Conservation (phyloP, 2,329 filamentous ascomycete species). For the Apiospora hydei region DNA sequence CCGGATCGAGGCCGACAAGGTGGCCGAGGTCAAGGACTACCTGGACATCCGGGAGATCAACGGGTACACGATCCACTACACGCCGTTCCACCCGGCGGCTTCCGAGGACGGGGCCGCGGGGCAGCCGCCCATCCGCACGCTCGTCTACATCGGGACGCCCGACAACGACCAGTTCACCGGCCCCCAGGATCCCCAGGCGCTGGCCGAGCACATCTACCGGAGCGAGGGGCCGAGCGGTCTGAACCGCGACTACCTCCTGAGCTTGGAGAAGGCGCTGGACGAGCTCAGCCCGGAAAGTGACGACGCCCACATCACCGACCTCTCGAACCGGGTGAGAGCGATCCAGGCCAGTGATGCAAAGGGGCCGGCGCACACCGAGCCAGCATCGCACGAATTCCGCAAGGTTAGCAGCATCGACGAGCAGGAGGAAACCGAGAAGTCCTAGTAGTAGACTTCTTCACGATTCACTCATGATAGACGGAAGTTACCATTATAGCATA, state of each 20-base stretch:
- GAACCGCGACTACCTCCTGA: conserved; percentile 88
- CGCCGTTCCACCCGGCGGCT: conserved; percentile 73
- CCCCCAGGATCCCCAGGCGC: conserved; percentile 76
- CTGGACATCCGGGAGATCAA: conserved; percentile 98
- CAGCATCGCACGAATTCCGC: conserved; percentile 47
- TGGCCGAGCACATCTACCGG: conserved; percentile 81
- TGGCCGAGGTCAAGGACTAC: conserved; percentile 84
- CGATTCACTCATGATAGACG: background rate
- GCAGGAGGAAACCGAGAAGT: conserved; percentile 60
- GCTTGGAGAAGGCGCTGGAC: conserved; percentile 77
- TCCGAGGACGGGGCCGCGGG: conserved; percentile 29
- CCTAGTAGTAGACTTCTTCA: conserved; percentile 24
- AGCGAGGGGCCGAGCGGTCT: conserved; percentile 85
- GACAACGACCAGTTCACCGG: conserved; percentile 92
- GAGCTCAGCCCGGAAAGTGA: conserved; percentile 77
- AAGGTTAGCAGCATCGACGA: conserved; percentile 60
- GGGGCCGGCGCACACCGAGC: conserved; percentile 19
- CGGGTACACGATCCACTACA: conserved; percentile 93
- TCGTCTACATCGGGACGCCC: conserved; percentile 95
- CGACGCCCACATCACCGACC: conserved; percentile 84
- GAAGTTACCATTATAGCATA: background rate
- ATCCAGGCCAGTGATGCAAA: conserved; percentile 52
- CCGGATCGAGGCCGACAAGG: conserved; percentile 75
- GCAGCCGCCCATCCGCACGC: conserved; percentile 54
- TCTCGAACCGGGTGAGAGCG: conserved; percentile 74